Conservation (phyloP, 345 rosid species). For the Linum trigynum region DNA sequence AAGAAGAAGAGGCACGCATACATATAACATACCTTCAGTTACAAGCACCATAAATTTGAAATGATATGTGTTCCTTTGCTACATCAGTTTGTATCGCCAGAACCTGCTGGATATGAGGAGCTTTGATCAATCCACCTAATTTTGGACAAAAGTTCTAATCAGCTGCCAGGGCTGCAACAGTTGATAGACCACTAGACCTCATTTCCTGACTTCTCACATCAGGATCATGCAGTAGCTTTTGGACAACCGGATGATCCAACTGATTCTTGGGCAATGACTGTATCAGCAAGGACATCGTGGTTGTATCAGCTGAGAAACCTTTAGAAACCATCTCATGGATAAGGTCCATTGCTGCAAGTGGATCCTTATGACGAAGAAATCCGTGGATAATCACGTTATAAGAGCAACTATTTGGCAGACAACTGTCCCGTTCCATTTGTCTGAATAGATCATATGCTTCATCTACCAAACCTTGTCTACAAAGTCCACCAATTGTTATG, state of each 20-base stretch:
- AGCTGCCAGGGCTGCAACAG: too few relatives aligned
- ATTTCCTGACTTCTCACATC: too few relatives aligned
- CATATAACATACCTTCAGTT: too few relatives aligned
- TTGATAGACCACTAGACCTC: neutral
- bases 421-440: neutral
- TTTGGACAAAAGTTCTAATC: too few relatives aligned
- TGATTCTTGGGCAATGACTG: neutral
- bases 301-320: neutral
- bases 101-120: too few relatives aligned
- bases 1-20: too few relatives aligned
- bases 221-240: neutral
- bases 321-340: neutral
- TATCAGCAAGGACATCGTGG: neutral
- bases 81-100: too few relatives aligned
- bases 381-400: neutral
- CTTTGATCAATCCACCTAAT: too few relatives aligned
- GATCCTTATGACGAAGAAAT: neutral
- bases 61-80: too few relatives aligned
- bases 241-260: neutral
- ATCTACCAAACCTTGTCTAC: neutral
- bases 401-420: neutral
- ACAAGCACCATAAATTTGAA: too few relatives aligned
- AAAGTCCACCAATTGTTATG: neutral
- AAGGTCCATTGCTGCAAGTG: neutral
- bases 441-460: neutral